These are phyloP conservation scores for Colletotrichum sp. DNA, from an alignment of 2,329 filamentous ascomycete species.

Conservation along the genomic window DNA sequence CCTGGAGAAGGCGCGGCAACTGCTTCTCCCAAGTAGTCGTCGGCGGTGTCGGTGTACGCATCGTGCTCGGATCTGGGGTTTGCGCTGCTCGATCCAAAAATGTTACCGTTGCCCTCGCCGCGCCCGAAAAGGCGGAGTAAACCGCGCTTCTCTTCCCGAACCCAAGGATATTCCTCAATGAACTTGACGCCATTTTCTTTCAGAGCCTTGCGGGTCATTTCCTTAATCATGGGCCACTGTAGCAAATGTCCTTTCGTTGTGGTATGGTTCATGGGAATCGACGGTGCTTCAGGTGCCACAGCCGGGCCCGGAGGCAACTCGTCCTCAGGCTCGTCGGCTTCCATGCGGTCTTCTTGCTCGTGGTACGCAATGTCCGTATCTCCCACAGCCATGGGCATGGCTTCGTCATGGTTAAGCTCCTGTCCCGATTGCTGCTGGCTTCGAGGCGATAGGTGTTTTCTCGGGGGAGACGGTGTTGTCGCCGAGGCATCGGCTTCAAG, in stretches of 20 bases:
- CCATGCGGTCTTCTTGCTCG: slow-evolving; percentile 26
- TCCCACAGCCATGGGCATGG: slow-evolving; percentile 32
- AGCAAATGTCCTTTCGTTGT: slow-evolving; percentile 87
- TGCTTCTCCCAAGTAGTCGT: slow-evolving; percentile 53
- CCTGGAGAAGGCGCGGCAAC: slow-evolving; percentile 59
- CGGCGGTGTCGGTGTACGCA: slow-evolving; percentile 40
- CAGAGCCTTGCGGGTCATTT: slow-evolving; percentile 62
- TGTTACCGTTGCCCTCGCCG: slow-evolving; percentile 74
- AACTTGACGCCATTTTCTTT: slow-evolving; percentile 55
- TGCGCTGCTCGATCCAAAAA: slow-evolving; percentile 39
- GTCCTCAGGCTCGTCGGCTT: slow-evolving; percentile 50
- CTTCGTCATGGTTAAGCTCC: neutral
- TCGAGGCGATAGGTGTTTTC: neutral
- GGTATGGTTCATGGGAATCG: slow-evolving; percentile 85
- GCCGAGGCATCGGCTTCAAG: slow-evolving; percentile 4
- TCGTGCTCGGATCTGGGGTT: neutral
- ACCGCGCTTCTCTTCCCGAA: slow-evolving; percentile 75
- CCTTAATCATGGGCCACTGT: slow-evolving; percentile 71
- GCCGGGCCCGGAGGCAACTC: slow-evolving; percentile 51
- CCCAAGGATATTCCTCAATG: slow-evolving; percentile 76
- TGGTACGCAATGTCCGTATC: neutral
- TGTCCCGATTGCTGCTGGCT: neutral
- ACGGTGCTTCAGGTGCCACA: slow-evolving; percentile 64
- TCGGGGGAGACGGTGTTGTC: neutral
- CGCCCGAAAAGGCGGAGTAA: slow-evolving; percentile 77